phyloP scores from a whole-genome alignment of 176 grass and related monocot species.

The Oryza coarctata region DNA sequence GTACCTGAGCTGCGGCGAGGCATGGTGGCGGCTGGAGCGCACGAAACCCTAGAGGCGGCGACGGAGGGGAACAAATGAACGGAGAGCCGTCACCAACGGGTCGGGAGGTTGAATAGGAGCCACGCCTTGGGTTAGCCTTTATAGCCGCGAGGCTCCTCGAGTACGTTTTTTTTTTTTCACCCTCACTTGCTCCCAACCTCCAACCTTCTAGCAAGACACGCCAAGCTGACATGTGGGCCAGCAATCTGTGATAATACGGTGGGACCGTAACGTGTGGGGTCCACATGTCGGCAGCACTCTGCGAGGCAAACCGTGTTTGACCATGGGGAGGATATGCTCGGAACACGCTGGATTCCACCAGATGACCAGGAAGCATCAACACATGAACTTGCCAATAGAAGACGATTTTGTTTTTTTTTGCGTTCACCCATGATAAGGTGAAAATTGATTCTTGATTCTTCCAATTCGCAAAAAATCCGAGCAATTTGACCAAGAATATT shows the following conservation, averaged over 20 bases:
- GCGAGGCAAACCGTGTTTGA: too few relatives aligned
- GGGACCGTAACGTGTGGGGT: not conserved
- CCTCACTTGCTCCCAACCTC: not conserved
- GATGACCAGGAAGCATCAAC: not conserved
- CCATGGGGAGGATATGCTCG: not conserved
- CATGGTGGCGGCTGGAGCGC: conserved; percentile 44
- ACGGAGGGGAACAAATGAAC: not conserved
- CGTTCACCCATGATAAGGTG: not conserved
- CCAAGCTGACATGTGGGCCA: not conserved
- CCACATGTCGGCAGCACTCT: not conserved
- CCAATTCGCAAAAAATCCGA: not conserved
- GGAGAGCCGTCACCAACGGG: not conserved
- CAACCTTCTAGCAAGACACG: not conserved
- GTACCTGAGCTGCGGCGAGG: conserved; percentile 68
- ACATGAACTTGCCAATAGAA: not conserved
- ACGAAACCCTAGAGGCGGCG: conserved; percentile 60
- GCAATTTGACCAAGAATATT: not conserved
- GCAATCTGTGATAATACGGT: not conserved
- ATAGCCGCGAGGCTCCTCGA: not conserved
- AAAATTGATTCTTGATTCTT: not conserved
- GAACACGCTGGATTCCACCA: not conserved
- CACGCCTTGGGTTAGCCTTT: conserved; percentile 36
- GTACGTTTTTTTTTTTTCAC: not conserved
- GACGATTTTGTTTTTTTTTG: not conserved
- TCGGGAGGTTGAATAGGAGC: not conserved